A percentile compares a stretch with the other conserved stretches of the same genome.
Evolutionary conservation across 169 alveolate species (phyloP).

Genomic region (Plasmodium gallinaceum): DNA sequence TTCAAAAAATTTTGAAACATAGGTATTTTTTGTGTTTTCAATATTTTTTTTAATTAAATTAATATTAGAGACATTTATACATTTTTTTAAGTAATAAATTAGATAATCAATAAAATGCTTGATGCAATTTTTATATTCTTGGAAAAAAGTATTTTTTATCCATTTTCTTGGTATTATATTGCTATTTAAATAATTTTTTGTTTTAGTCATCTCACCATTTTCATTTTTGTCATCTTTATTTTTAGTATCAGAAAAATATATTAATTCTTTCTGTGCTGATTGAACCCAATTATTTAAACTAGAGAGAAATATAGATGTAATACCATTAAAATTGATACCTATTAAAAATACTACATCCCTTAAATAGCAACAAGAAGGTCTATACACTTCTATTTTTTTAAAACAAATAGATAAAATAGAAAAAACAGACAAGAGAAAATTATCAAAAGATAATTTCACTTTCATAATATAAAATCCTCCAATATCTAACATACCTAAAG

Average conservation of each 20-base stretch:
- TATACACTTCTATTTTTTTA: conserved; percentile 70
- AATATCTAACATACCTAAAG: conserved; percentile 70
- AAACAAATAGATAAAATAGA: conserved; percentile 68
- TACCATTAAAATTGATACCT: conserved; percentile 67
- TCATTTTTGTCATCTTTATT: background rate
- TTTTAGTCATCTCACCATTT: background rate
- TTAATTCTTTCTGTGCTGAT: conserved; percentile 40
- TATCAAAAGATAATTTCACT: conserved; percentile 53
- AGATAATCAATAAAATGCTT: conserved; percentile 61
- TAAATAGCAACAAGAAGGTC: conserved; percentile 69
- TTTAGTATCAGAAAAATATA: background rate
- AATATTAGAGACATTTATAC: conserved; percentile 56
- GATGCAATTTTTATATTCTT: conserved; percentile 67
- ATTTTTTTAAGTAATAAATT: conserved; percentile 58
- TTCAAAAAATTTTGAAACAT: conserved; percentile 72
- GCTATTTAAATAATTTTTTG: conserved; percentile 10
- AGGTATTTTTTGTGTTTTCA: conserved; percentile 55
- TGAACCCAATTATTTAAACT: conserved; percentile 57
- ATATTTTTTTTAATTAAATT: conserved; percentile 63
- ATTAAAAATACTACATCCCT: conserved; percentile 49
- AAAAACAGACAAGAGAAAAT: conserved; percentile 56
- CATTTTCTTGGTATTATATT: conserved; percentile 64
- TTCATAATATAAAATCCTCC: conserved; percentile 75
- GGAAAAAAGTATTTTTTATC: conserved; percentile 41
- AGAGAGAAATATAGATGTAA: conserved; percentile 66